Percentiles rank a stretch among this genome's conserved stretches.
phyloP scores from a whole-genome alignment of 768 basidiomycete genomes.

The Hemileccinum rubropunctum region DNA sequence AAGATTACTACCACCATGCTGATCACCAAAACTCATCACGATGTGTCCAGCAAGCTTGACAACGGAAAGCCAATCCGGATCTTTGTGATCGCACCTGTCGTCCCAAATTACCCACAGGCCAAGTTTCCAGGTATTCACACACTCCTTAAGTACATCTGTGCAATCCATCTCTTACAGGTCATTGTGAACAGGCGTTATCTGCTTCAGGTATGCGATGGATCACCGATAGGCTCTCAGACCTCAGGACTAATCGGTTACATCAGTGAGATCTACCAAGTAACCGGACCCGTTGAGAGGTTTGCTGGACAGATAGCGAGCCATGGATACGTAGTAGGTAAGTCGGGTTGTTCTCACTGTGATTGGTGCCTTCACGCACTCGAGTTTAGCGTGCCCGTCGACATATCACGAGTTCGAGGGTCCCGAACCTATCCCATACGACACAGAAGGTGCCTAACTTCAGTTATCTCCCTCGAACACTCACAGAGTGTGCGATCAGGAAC shows the following conservation, averaged over 20 bases:
- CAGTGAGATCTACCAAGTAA: slow-evolving; percentile 95
- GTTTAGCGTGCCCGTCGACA: slow-evolving; percentile 71
- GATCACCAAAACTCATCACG: slow-evolving; percentile 74
- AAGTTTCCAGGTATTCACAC: slow-evolving; percentile 73
- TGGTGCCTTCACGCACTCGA: neutral
- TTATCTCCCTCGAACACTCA: slow-evolving; percentile 1
- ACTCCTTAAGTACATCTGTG: neutral
- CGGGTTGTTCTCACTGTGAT: neutral
- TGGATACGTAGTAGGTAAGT: slow-evolving; percentile 77
- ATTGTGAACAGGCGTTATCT: slow-evolving; percentile 59
- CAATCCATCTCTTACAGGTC: neutral
- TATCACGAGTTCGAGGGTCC: slow-evolving; percentile 95
- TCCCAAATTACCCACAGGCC: slow-evolving; percentile 83
- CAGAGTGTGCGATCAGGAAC: slow-evolving; percentile 49
- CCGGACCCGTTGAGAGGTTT: slow-evolving; percentile 94
- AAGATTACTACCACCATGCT: slow-evolving; percentile 53
- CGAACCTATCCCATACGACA: slow-evolving; percentile 85
- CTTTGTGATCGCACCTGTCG: slow-evolving; percentile 75
- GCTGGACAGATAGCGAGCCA: slow-evolving; percentile 86
- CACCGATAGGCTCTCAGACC: neutral
- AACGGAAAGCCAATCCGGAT: slow-evolving; percentile 69
- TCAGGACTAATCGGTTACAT: neutral
- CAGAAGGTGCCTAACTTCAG: slow-evolving; percentile 53
- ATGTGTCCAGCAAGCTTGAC: slow-evolving; percentile 70
- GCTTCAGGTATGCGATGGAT: slow-evolving; percentile 58